phyloP scores from a whole-genome alignment of 805 yeast genomes.

The Lipomyces sp. region DNA sequence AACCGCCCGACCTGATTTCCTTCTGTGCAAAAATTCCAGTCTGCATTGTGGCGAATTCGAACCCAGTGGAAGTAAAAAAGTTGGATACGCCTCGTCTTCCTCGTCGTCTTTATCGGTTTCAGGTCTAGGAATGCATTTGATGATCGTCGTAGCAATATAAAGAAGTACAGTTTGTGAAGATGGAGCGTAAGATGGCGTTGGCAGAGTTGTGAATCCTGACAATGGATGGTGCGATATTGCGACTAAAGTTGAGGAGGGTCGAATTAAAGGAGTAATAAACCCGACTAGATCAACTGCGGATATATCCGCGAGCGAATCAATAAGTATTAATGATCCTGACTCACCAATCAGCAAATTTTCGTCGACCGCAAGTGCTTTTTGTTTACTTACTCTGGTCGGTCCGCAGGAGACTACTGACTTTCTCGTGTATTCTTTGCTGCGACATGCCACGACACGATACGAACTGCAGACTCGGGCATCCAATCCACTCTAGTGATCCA shows the following conservation, averaged over 20 bases:
- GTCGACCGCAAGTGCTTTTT: neutral
- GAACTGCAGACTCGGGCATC: constrained; percentile 1
- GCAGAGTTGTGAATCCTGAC: constrained; percentile 5
- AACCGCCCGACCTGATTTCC: constrained; percentile 84
- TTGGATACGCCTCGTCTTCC: constrained; percentile 49
- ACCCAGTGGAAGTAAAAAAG: constrained; percentile 57
- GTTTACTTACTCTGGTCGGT: constrained; percentile 23
- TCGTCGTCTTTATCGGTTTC: constrained; percentile 52
- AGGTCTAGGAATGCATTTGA: constrained; percentile 60
- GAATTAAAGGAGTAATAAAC: constrained; percentile 56
- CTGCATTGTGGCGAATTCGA: constrained; percentile 56
- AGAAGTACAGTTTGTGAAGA: constrained; percentile 22
- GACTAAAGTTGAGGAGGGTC: constrained; percentile 54
- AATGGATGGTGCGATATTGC: constrained; percentile 41
- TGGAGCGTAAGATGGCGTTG: constrained; percentile 22
- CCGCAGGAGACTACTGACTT: constrained; percentile 33
- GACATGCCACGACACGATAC: constrained; percentile 24
- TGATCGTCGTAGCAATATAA: constrained; percentile 75
- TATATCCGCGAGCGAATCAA: constrained; percentile 73
- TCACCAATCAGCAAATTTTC: neutral
- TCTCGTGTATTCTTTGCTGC: constrained; percentile 30
- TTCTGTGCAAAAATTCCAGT: constrained; percentile 63
- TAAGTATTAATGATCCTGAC: constrained; percentile 51
- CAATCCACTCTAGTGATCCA: constrained; percentile 37
- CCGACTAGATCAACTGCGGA: constrained; percentile 52